These are phyloP conservation scores for Sporisorium exsertum DNA, from an alignment of 1,284 basidiomycete species.

Conservation along the genomic window DNA sequence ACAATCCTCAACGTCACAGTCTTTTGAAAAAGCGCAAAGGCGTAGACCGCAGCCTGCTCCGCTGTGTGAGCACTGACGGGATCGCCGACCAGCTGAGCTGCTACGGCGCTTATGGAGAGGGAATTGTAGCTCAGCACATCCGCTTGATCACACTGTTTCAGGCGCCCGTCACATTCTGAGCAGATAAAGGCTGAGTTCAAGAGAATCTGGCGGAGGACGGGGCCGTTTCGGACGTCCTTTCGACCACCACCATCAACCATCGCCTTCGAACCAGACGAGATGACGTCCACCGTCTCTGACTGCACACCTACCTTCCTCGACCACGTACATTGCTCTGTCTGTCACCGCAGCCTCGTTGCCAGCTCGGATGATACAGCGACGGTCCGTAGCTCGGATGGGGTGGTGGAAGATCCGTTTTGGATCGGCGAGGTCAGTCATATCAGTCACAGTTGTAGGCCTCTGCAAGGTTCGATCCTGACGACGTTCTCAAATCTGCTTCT, in stretches of 20 bases:
- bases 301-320: constrained; percentile 15
- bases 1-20: background rate
- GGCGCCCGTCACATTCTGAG: background rate
- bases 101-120: background rate
- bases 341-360: constrained; percentile 10
- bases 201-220: background rate
- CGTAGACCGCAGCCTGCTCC: background rate
- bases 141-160: too few species aligned
- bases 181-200: background rate
- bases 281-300: constrained; percentile 16
- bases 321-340: constrained; percentile 39
- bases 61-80: background rate
- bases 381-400: background rate
- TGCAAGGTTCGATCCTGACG: constrained; percentile 1
- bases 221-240: background rate
- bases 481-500: background rate
- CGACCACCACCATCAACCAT: background rate
- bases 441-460: background rate
- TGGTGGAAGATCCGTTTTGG: constrained; percentile 22
- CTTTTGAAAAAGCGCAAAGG: background rate
- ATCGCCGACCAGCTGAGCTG: constrained; percentile 1
- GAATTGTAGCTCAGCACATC: background rate
- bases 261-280: background rate
- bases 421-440: constrained; percentile 34
- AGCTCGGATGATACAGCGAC: background rate